Evolutionary conservation across 2,329 filamentous ascomycete genomes (phyloP), one percentile per base, ranked within the genome.

Genomic region (Canariomyces notabilis): DNA sequence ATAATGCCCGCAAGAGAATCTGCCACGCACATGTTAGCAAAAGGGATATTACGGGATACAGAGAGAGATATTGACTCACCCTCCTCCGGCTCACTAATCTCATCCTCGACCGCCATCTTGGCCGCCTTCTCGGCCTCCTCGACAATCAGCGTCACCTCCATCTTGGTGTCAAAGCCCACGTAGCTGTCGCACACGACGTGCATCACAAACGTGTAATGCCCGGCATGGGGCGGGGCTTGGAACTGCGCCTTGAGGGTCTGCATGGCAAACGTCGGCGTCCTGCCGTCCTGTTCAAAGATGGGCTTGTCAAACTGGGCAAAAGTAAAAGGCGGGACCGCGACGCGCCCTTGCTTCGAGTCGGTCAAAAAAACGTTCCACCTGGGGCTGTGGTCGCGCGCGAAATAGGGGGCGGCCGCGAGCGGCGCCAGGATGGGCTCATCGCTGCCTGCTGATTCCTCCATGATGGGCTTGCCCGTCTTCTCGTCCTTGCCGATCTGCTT

Each of bases 221-320:
- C 93, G 5, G 88, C 80, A 64, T 95, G 87, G 19, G 91, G 89
- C 35, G 93, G 93, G 1, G 93, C 91, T 55, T 91, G 88, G 67
- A 98, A 98, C 65, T 96, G 89, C 65, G 94, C 91, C 75, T 95
- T 97, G 61, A 97, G 75, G 3, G 93, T 98, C 67, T 97, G 90
- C 70, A 98, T 84, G 60, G 90, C 85, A 71, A 88, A 98, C 2
- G 93, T 97, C 2, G 91, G 91, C 37, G 64, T 66, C 63, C 86
- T 87, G 58, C 87, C 89, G 52, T 82, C 77, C 33, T 81, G 82
- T 57, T 86, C 82, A 54, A 93, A 86, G 23, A 96, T 82, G 22
- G 89, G 87, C 71, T 89, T 86, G 67, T 96, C 89, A 64, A 98
- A 97, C 37, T 83, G 83, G 34, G 83, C 83, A 68, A 98, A 97